Conservation (phyloP, 139 green algal genomes). For the Chlorokybus atmophyticus region DNA sequence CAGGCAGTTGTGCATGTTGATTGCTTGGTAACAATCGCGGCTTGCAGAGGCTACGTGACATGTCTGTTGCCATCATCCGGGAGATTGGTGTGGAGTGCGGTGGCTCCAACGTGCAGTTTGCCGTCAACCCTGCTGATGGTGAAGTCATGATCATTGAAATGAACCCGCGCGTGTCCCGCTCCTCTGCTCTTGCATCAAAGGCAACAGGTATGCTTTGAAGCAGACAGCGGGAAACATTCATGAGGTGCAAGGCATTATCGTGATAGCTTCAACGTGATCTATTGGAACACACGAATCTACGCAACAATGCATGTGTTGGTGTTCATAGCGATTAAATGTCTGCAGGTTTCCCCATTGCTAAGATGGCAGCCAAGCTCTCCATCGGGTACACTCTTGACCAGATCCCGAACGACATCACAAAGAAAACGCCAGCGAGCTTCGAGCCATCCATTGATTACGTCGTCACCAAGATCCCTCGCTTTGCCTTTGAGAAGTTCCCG, state of each 20-base stretch:
- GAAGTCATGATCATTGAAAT: slow-evolving; percentile 99
- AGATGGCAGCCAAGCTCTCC: slow-evolving; percentile 97
- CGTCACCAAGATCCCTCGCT: slow-evolving; percentile 90
- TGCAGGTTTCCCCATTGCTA: slow-evolving; percentile 99
- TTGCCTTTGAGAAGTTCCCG: slow-evolving; percentile 99
- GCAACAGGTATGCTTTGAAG: too few species aligned
- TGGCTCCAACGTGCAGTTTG: slow-evolving; percentile 94
- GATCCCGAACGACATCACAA: slow-evolving; percentile 98
- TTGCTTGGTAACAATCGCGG: too few species aligned
- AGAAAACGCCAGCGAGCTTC: slow-evolving; percentile 93
- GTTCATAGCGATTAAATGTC: too few species aligned
- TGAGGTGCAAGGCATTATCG: too few species aligned
- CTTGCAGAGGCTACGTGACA: slow-evolving; percentile 73
- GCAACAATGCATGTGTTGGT: too few species aligned
- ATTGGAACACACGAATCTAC: too few species aligned
- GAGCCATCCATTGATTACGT: slow-evolving; percentile 99
- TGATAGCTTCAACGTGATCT: too few species aligned
- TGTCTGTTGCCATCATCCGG: slow-evolving; percentile 74
- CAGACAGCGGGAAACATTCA: too few species aligned
- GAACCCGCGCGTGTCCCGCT: slow-evolving; percentile 93
- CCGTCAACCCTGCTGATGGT: slow-evolving; percentile 80
- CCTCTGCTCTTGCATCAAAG: slow-evolving; percentile 96
- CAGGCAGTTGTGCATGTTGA: slow-evolving; percentile 34
- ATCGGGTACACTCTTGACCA: slow-evolving; percentile 91
- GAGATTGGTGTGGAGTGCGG: slow-evolving; percentile 99